Evolutionary conservation across 805 yeast species (phyloP), one percentile per base, ranked within the genome.

Genomic region (Lipomyces chichibuensis): DNA sequence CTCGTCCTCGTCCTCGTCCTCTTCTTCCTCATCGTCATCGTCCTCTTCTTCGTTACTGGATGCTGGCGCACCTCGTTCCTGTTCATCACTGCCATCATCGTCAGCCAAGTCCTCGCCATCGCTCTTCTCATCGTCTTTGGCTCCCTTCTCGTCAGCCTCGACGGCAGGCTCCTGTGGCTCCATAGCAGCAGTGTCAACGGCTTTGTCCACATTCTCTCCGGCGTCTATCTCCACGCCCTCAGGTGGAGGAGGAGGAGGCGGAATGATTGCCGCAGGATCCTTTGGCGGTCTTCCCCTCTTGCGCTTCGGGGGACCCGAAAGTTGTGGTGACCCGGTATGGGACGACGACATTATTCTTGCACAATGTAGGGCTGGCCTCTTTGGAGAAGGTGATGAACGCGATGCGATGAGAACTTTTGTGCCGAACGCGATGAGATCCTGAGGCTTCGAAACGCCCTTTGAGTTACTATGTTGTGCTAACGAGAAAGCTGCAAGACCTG

Each of bases 31-130:
- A 20, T 69, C 72, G 27, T 67, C 74, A 23, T 74, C 76, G 25
- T 74, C 76, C 17, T 74, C 75, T 25, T 74, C 75, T 13, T 73
- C 75, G 35, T 57, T 63, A 32, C 55, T 71, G n/a, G 56, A 60
- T 1, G 53, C 75, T 35, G 65, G 70, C 5, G 62, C 69, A 29
- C 52, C 64, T 6, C 43, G 65, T 17, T 64, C 61, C 17, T 35
- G 46, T 14, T 49, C 65, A 43, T 17, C 49, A n/a, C n/a, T 43
- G 6, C 25, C 49, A 43, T 17, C 49, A 43, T 17, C 49, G n/a
- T 43, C 39, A 37, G 5, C 39, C 17, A 37, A 3, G 39, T 37
- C 39, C 17, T 37, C 39, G 39, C 14, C 39, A 11, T 37, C 17
- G 14, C 39, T 37, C 43, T 37, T 37, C 17, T 37, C 17, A 3